Conservation (phyloP, 257 asterid genomes). For the Penstemon newberryi region DNA sequence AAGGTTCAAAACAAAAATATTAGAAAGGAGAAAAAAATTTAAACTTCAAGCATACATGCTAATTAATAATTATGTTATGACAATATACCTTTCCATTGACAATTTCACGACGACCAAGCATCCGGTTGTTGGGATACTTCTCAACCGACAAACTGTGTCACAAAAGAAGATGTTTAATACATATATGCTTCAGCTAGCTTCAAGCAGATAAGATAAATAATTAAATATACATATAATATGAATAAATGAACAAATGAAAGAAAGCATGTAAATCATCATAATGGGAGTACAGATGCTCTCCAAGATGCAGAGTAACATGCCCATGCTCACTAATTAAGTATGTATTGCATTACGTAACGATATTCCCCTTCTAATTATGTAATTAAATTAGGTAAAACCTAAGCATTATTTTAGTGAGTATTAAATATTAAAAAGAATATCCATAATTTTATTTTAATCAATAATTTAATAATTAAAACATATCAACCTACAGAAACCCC, state of each 20-base stretch:
- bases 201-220: not conserved
- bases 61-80: conserved; percentile 15
- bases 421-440: too few species aligned
- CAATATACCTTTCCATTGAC: conserved; percentile 74
- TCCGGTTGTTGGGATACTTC: conserved; percentile 70
- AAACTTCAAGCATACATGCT: conserved; percentile 26
- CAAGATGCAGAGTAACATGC: not conserved
- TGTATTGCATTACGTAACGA: too few species aligned
- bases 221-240: not conserved
- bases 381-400: too few species aligned
- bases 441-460: conserved; percentile 6
- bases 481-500: too few species aligned
- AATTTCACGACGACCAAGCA: conserved; percentile 88
- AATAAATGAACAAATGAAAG: conserved; percentile 4
- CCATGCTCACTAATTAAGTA: too few species aligned
- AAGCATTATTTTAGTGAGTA: too few species aligned
- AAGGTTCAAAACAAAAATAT: not conserved
- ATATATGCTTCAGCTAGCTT: conserved; percentile 3
- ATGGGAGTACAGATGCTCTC: conserved; percentile 11
- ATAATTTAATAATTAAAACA: not conserved
- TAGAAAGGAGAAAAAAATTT: not conserved
- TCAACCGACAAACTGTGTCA: conserved; percentile 75
- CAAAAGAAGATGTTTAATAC: conserved; percentile 18
- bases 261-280: not conserved
- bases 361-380: too few species aligned